These are phyloP conservation scores for Aspergillus incahuasiensis DNA, from an alignment of 495 filamentous ascomycete species.

Conservation along the genomic window DNA sequence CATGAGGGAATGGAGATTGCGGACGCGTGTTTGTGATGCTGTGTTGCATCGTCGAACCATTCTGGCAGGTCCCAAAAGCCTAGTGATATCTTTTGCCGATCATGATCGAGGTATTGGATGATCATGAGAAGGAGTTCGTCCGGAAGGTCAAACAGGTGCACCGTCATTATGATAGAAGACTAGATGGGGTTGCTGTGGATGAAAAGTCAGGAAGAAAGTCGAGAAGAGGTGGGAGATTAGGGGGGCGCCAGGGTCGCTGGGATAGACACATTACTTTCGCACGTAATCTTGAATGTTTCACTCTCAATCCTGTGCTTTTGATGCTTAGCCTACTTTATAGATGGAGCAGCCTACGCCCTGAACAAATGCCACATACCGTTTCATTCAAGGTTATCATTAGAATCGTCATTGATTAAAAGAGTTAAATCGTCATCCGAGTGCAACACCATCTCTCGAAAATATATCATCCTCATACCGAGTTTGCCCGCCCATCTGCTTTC, in stretches of 20 bases:
- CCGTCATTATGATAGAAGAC: not conserved
- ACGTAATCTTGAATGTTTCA: too few relatives aligned
- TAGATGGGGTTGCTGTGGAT: not conserved
- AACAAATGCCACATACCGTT: not conserved
- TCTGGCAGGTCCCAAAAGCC: not conserved
- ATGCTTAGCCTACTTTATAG: not conserved
- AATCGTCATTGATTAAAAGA: not conserved
- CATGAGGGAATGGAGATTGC: not conserved
- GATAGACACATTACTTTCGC: too few relatives aligned
- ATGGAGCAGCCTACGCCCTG: too few relatives aligned
- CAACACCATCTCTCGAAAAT: conserved; percentile 10
- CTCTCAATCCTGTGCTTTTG: too few relatives aligned
- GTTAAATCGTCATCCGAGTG: not conserved
- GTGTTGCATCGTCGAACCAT: not conserved
- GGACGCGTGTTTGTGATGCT: not conserved
- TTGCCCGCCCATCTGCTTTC: conserved; percentile 24
- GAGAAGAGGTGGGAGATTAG: too few relatives aligned
- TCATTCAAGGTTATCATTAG: not conserved
- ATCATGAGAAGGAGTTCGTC: not conserved
- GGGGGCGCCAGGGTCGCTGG: too few relatives aligned
- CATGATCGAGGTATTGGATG: not conserved
- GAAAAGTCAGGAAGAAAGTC: not conserved
- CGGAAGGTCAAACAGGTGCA: not conserved
- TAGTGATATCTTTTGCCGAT: not conserved
- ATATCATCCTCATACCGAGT: conserved; percentile 29